A percentile compares a stretch with the other conserved stretches of the same genome.
Conservation (phyloP, 148 eudicot genomes). For the Fagopyrum homotropicum region DNA sequence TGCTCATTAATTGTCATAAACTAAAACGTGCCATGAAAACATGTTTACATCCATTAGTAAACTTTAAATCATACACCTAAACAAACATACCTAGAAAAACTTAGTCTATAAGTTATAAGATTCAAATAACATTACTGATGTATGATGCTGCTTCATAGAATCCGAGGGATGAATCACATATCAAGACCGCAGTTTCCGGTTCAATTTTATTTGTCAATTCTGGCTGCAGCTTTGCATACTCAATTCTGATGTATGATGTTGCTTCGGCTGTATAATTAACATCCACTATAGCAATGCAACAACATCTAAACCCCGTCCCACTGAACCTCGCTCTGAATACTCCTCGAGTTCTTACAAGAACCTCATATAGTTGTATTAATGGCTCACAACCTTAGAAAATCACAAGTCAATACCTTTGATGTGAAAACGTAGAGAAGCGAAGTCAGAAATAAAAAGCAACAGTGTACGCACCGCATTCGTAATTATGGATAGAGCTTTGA, state of each 20-base stretch:
- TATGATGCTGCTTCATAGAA: constrained; percentile 40
- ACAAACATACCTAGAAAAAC: too few species aligned
- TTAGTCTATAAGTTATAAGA: too few species aligned
- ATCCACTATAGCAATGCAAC: constrained; percentile 85
- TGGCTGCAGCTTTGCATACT: constrained; percentile 66
- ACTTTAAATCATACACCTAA: too few species aligned
- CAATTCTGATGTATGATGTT: constrained; percentile 44
- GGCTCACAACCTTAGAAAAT: constrained; percentile 67
- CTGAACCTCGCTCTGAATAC: constrained; percentile 88
- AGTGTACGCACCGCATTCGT: constrained; percentile 68
- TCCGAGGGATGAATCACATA: constrained; percentile 73
- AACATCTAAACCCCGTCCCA: constrained; percentile 96
- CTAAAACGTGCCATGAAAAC: too few species aligned
- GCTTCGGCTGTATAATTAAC: constrained; percentile 56
- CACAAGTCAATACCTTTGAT: neutral
- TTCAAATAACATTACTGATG: too few species aligned
- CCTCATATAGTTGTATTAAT: constrained; percentile 73
- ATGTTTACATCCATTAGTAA: too few species aligned
- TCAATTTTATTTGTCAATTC: constrained; percentile 49
- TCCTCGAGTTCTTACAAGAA: constrained; percentile 73
- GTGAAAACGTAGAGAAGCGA: neutral
- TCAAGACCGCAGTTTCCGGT: constrained; percentile 39
- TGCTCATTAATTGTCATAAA: too few species aligned
- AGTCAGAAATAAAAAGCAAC: neutral
- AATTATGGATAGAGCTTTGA: constrained; percentile 83